phyloP scores from a whole-genome alignment of 2,329 filamentous ascomycete genomes.

The Penicillium sp. region DNA sequence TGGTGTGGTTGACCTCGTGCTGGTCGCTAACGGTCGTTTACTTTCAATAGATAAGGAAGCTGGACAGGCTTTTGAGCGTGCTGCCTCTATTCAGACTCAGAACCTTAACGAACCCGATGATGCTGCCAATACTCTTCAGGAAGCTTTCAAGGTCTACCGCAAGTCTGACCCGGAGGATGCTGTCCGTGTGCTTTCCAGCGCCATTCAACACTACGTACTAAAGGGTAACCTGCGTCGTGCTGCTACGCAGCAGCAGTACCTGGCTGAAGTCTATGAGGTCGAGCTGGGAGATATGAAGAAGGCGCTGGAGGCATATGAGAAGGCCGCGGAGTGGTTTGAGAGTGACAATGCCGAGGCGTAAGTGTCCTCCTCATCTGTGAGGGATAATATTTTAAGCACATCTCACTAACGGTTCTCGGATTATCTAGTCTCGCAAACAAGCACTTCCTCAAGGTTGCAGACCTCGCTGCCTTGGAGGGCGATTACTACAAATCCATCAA shows the following conservation, averaged over 20 bases:
- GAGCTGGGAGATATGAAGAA: conserved; percentile 76
- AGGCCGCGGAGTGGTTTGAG: conserved; percentile 86
- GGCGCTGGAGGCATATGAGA: conserved; percentile 80
- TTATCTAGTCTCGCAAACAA: conserved; percentile 78
- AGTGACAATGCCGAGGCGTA: conserved; percentile 81
- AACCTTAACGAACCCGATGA: conserved; percentile 91
- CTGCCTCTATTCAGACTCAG: conserved; percentile 75
- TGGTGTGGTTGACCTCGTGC: neutral
- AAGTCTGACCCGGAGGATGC: conserved; percentile 83
- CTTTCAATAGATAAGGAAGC: conserved; percentile 70
- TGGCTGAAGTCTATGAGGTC: conserved; percentile 82
- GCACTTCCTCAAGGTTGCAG: conserved; percentile 87
- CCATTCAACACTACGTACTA: conserved; percentile 81
- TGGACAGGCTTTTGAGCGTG: conserved; percentile 81
- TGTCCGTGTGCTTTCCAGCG: conserved; percentile 73
- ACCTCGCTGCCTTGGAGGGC: conserved; percentile 75
- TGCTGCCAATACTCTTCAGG: conserved; percentile 80
- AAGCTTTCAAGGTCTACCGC: conserved; percentile 94
- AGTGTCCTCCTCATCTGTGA: conserved; percentile 5
- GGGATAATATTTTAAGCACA: neutral
- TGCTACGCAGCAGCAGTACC: conserved; percentile 84
- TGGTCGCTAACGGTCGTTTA: neutral
- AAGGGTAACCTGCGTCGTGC: conserved; percentile 91
- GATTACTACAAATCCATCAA: conserved; percentile 84
- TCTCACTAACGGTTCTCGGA: neutral